Evolutionary conservation across 2,329 filamentous ascomycete genomes (phyloP), one percentile per base, ranked within the genome.

Genomic region (Hypoxylon sp.): DNA sequence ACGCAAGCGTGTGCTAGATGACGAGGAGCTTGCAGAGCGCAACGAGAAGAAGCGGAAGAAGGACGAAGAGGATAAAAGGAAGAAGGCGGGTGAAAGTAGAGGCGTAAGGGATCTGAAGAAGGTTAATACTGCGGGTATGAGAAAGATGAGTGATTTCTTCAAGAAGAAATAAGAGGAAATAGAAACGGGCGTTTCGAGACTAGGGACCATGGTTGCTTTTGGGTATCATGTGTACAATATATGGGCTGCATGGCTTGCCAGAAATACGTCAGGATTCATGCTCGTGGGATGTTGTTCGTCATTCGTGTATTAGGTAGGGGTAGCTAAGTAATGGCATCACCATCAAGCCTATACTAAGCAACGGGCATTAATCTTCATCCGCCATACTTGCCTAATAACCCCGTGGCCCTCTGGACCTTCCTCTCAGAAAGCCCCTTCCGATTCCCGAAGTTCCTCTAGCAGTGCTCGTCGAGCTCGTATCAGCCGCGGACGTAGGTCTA

Each of bases 141-240:
- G 92, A 85, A 99, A 98, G 83, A 87, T 99, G 87, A 97, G 92
- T 76, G 87, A 90, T 67, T 99, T 99, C 81, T 99, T 99, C 78
- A 88, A 88, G 65, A 96, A 95, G 81, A 87, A 86, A 29, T 65
- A 58, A 52, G 39, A 12, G 37, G 48, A 25, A 55, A 43, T 21
- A 12, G 8, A 30, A 51, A 47, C n/a, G 25, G 52, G 63, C 43
- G 47, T 59, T 23, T 21, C 7, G 16, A 41, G 37, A 11, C 3
- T 14, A 9, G 23, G 39, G 8, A n/a, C 25, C 25, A 34, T 19
- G 34, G 25, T n/a, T 6, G 29, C 12, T 48, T 21, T 43, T 46
- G 29, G 32, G 16, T 41, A 45, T 37, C 27, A n/a, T 51, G 32
- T 45, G 55, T 46, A 48, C 47, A 30, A 37, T 56, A 57, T 54